Evolutionary conservation across 108 stramenopile genomes (phyloP), one percentile per base, ranked within the genome.

Genomic region (Discostella stelligeroides): DNA sequence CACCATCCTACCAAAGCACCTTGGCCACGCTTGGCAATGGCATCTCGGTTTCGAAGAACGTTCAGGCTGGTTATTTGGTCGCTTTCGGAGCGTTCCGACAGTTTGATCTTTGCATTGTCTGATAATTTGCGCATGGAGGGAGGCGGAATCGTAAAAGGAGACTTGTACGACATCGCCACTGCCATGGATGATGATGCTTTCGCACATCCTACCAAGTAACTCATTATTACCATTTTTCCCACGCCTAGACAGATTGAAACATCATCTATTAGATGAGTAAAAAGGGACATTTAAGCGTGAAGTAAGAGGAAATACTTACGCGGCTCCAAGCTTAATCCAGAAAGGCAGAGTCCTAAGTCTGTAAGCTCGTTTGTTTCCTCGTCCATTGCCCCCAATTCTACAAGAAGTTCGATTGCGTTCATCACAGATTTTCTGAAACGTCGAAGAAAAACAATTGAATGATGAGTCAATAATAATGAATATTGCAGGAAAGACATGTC

Each of bases 161-260:
- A 72, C 70, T 92, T 92, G 81, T 67, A 68, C 27, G 73, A 67
- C 74, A 89, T 69, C 20, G 41, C 48, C 9, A 86, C 84, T 2
- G 83, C 90, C 85, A 91, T 91, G 13, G 71, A 66, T 6, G 84
- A 63, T n/a, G 85, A 71, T 12, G 68, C 72, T 55, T 66, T 70
- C 20, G 86, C 64, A 45, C 87, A 88, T 0, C 90, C 90, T 10
- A 91, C 46, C 25, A 91, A 39, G 63, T 85, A 73, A 15, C 86
- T 86, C 85, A 81, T 87, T 30, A 91, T 85, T 1, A 86, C 76
- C 86, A 88, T 88, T 66, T 91, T 91, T 39, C 90, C 90, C 5
- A 88, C 87, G n/a, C n/a, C n/a, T n/a, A n/a, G n/a, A n/a, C n/a
- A n/a, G n/a, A n/a, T n/a, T n/a, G n/a, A n/a, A n/a, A n/a, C n/a